phyloP scores from a whole-genome alignment of 306 rosid species.

The Oxytropis ochrocephala region DNA sequence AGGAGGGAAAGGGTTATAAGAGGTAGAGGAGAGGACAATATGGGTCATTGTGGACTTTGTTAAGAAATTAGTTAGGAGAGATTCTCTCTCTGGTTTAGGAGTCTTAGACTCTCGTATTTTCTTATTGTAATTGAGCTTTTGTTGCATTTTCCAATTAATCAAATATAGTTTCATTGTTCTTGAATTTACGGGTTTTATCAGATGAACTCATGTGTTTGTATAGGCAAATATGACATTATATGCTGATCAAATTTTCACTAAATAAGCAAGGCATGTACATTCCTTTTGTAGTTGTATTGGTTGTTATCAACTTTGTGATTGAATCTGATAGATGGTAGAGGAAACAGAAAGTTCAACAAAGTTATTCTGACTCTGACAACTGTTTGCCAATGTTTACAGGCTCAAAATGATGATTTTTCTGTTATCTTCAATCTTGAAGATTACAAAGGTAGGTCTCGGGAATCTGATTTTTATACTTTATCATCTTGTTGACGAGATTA shows the following conservation, averaged over 20 bases:
- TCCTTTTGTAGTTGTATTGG: neutral
- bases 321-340: neutral
- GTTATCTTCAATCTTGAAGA: conserved; percentile 88
- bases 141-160: no score
- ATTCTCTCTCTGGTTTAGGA: no score
- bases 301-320: neutral
- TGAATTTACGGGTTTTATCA: no score
- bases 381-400: conserved; percentile 49
- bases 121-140: no score
- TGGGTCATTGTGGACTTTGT: no score
- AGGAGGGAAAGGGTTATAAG: no score
- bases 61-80: no score
- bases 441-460: conserved; percentile 62
- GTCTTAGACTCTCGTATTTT: no score
- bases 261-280: neutral
- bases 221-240: neutral
- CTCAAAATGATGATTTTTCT: conserved; percentile 79
- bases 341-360: neutral
- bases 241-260: neutral
- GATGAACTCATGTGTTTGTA: neutral
- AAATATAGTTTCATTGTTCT: no score
- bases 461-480: neutral
- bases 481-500: neutral
- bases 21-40: no score
- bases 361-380: conserved; percentile 25